phyloP scores from a whole-genome alignment of 805 yeast genomes.

The Candida succiphila region DNA sequence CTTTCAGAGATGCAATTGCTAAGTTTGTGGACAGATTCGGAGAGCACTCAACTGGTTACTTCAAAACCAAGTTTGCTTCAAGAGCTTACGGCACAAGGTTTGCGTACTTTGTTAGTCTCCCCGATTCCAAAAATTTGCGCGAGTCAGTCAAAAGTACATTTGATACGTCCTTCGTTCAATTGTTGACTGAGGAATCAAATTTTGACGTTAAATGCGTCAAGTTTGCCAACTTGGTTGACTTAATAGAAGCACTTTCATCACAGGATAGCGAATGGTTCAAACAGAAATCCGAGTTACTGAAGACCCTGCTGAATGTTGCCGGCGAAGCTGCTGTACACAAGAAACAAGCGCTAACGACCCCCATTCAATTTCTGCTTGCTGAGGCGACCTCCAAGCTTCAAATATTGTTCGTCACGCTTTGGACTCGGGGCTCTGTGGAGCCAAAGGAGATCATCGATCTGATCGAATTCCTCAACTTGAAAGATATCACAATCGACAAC shows the following conservation, averaged over 20 bases:
- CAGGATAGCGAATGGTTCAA: conserved; percentile 45
- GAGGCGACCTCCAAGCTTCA: conserved; percentile 63
- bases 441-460: conserved; percentile 10
- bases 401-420: conserved; percentile 25
- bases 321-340: conserved; percentile 34
- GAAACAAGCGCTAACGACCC: conserved; percentile 36
- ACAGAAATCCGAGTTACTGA: conserved; percentile 34
- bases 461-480: conserved; percentile 32
- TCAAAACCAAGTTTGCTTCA: conserved; percentile 53
- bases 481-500: conserved; percentile 35
- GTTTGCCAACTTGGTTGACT: conserved; percentile 65
- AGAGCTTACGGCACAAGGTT: conserved; percentile 58
- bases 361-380: conserved; percentile 59
- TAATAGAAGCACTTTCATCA: conserved; percentile 42
- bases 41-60: conserved; percentile 61
- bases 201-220: conserved; percentile 49
- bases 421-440: conserved; percentile 6
- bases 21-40: conserved; percentile 79
- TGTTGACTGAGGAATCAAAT: conserved; percentile 35
- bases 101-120: conserved; percentile 51
- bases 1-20: conserved; percentile 86
- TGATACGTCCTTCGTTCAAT: conserved; percentile 31
- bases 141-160: conserved; percentile 44
- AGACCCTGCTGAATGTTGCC: conserved; percentile 31
- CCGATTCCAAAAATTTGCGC: conserved; percentile 48